Percentiles rank a stretch among this genome's conserved stretches.
phyloP scores from a whole-genome alignment of 2,329 filamentous ascomycete genomes.

The Trichoderma sp. region DNA sequence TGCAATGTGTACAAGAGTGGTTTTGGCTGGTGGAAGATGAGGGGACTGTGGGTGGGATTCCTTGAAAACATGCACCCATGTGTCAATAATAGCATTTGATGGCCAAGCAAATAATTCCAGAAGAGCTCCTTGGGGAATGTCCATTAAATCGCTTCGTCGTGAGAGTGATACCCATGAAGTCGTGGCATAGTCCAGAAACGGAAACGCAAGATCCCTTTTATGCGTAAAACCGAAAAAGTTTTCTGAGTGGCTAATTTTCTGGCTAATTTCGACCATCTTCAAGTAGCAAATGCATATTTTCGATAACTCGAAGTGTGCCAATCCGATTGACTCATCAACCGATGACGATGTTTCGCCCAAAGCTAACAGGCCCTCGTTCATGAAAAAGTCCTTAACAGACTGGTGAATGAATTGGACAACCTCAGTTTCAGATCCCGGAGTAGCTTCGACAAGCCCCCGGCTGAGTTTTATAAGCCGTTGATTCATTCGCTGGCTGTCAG shows the following conservation, averaged over 20 bases:
- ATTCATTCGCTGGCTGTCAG: conserved; percentile 21
- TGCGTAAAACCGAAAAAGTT: background rate
- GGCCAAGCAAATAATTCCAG: conserved; percentile 8
- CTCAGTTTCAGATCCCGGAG: background rate
- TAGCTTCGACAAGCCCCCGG: conserved; percentile 30
- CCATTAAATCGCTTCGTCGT: background rate
- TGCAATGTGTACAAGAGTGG: background rate
- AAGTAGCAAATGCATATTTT: conserved; percentile 29
- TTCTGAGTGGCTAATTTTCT: conserved; percentile 11
- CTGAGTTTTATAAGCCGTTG: conserved; percentile 26
- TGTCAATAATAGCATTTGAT: background rate
- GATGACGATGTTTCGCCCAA: conserved; percentile 11
- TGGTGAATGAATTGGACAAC: conserved; percentile 36
- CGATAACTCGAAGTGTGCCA: conserved; percentile 26
- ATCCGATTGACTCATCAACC: background rate
- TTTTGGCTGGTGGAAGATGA: background rate
- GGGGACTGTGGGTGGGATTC: rapidly evolving
- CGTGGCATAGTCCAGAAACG: conserved; percentile 8
- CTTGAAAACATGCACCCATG: background rate
- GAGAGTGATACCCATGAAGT: conserved; percentile 9
- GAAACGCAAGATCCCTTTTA: no score
- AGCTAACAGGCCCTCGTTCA: conserved; percentile 24
- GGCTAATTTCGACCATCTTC: conserved; percentile 23
- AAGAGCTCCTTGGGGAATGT: background rate
- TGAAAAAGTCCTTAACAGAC: conserved; percentile 35